These are phyloP conservation scores for Aspergillus sojae DNA, from an alignment of 2,329 filamentous ascomycete genomes.

Conservation along the genomic window DNA sequence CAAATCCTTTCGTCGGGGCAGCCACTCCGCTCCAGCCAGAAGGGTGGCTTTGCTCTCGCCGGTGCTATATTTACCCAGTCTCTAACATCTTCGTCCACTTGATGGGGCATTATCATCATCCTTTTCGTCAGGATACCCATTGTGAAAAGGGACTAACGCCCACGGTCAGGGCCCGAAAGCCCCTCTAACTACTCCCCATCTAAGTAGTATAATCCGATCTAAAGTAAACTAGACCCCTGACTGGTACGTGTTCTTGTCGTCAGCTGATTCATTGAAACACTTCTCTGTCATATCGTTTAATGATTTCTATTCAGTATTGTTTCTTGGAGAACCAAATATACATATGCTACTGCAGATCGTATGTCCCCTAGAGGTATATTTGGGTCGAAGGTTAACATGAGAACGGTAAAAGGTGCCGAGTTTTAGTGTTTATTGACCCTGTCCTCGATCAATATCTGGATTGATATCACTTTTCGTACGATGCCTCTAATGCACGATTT, in stretches of 20 bases:
- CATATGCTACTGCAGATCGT: background rate
- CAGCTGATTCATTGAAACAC: slow-evolving; percentile 15
- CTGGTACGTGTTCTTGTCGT: slow-evolving; percentile 25
- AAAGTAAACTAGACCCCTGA: slow-evolving; percentile 18
- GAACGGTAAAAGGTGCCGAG: background rate
- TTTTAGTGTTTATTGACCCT: background rate
- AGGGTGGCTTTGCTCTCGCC: background rate
- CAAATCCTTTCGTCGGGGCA: background rate
- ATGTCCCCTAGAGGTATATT: background rate
- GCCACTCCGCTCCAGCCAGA: background rate
- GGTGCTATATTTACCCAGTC: background rate
- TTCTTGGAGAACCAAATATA: background rate
- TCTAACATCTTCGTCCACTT: background rate
- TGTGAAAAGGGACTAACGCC: slow-evolving; percentile 1
- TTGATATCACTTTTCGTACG: background rate
- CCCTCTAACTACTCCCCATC: slow-evolving; percentile 9
- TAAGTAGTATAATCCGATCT: slow-evolving; percentile 6
- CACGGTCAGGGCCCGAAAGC: slow-evolving; percentile 19
- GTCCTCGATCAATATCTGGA: background rate
- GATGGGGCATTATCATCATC: slow-evolving; percentile 4
- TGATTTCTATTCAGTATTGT: too few relatives aligned
- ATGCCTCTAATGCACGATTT: background rate
- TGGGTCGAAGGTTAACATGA: background rate
- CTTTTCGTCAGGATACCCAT: slow-evolving; percentile 3
- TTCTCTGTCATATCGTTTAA: background rate